A percentile compares a stretch with the other conserved stretches of the same genome.
These are phyloP conservation scores for Silene noctiflora DNA, from an alignment of 179 eudicot species.

Conservation along the genomic window DNA sequence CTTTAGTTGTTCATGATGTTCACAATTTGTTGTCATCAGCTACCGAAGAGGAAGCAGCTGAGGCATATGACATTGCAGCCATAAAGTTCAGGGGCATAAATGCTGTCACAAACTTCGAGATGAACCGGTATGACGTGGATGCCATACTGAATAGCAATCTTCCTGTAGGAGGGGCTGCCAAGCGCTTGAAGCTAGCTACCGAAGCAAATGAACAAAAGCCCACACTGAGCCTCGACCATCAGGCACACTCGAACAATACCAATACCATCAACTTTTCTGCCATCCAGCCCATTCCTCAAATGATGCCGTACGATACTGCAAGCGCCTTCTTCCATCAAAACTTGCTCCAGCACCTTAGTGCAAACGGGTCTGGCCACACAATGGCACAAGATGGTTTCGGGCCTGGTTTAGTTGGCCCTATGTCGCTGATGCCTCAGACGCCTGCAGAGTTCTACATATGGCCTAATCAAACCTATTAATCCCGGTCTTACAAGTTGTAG, in stretches of 20 bases:
- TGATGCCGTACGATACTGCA: conserved; percentile 53
- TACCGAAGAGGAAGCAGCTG: conserved; percentile 95
- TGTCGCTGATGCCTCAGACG: conserved; percentile 48
- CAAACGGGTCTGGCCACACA: conserved; percentile 24
- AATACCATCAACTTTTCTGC: conserved; percentile 54
- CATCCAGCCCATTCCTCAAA: conserved; percentile 39
- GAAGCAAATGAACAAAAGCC: conserved; percentile 49
- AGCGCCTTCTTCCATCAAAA: conserved; percentile 54
- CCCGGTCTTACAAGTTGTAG: conserved; percentile 8
- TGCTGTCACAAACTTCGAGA: conserved; percentile 84
- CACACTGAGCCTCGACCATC: conserved; percentile 33
- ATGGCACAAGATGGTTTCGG: conserved; percentile 31
- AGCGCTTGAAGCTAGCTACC: conserved; percentile 54
- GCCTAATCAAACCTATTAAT: conserved; percentile 71
- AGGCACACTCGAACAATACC: conserved; percentile 34
- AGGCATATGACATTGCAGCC: conserved; percentile 95
- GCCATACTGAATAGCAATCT: conserved; percentile 71
- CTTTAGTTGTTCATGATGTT: not conserved
- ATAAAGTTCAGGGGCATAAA: conserved; percentile 79
- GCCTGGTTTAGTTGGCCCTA: conserved; percentile 31
- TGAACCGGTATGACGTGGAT: conserved; percentile 77
- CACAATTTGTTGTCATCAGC: conserved; percentile 38
- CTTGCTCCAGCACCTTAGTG: conserved; percentile 48
- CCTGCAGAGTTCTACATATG: conserved; percentile 66
- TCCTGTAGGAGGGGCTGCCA: conserved; percentile 80